These are phyloP conservation scores for Phenoliferia sp. DNA, from an alignment of 1,284 basidiomycete species.

Conservation along the genomic window DNA sequence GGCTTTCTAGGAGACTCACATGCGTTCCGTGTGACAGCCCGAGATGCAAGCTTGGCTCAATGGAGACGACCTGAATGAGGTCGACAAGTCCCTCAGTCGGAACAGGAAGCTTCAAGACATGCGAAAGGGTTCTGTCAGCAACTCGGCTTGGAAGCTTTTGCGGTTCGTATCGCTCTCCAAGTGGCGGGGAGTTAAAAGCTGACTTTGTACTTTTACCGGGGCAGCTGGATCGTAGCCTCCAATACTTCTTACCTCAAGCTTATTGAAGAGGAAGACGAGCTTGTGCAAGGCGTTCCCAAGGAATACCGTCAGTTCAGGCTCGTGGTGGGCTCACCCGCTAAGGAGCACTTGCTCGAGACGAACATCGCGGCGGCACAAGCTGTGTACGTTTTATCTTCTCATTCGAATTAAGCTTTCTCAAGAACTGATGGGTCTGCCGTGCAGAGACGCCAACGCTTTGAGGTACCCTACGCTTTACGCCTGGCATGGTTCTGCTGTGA, in stretches of 20 bases:
- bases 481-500: conserved; percentile 18
- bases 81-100: conserved; percentile 21
- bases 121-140: conserved; percentile 10
- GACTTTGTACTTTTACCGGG: neutral
- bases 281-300: conserved; percentile 26
- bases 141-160: conserved; percentile 30
- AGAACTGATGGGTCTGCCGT: neutral
- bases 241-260: conserved; percentile 32
- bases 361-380: conserved; percentile 19
- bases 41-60: conserved; percentile 31
- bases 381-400: neutral
- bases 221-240: conserved; percentile 29
- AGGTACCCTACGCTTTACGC: conserved; percentile 27
- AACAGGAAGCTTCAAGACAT: conserved; percentile 30
- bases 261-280: conserved; percentile 32
- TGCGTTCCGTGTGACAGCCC: neutral
- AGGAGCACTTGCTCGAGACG: conserved; percentile 26
- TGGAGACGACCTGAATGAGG: conserved; percentile 18
- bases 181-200: neutral
- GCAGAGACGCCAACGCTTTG: conserved; percentile 12
- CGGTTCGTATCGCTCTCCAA: conserved; percentile 1
- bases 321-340: conserved; percentile 28
- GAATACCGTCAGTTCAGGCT: conserved; percentile 30
- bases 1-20: neutral
- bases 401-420: neutral